Evolutionary conservation across 768 basidiomycete species (phyloP).

Genomic region (Naganishia friedmannii): DNA sequence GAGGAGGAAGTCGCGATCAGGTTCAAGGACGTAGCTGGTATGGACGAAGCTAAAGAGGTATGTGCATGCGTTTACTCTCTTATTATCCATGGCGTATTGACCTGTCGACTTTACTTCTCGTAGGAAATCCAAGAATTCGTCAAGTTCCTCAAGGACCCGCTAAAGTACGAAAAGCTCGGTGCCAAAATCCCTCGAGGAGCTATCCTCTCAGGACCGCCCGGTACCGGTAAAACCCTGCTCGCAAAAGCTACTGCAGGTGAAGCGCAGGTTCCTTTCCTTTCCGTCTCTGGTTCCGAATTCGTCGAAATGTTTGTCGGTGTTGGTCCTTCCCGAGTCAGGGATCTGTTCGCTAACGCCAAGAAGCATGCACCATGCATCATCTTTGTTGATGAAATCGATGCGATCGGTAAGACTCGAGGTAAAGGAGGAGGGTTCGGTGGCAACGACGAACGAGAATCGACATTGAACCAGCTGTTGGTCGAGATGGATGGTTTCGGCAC

Average conservation of each 20-base stretch:
- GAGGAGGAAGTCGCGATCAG: constrained; percentile 88
- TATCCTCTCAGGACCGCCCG: constrained; percentile 60
- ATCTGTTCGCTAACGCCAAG: constrained; percentile 94
- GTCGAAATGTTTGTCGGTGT: constrained; percentile 99
- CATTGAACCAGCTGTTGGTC: constrained; percentile 92
- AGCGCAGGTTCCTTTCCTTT: constrained; percentile 94
- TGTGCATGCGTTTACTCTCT: constrained; percentile 2
- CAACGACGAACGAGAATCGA: constrained; percentile 96
- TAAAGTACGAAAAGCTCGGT: constrained; percentile 89
- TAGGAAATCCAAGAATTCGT: constrained; percentile 99
- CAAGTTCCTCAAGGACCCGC: constrained; percentile 94
- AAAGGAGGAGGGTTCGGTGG: constrained; percentile 77
- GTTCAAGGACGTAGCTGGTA: constrained; percentile 96
- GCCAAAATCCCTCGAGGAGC: constrained; percentile 72
- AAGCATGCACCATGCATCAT: constrained; percentile 98
- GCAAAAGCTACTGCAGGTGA: constrained; percentile 99
- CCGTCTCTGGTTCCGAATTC: constrained; percentile 97
- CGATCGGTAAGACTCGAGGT: constrained; percentile 89
- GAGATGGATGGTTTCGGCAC: constrained; percentile 99
- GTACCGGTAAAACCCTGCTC: constrained; percentile 95
- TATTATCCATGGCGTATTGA: neutral
- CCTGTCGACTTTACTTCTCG: neutral
- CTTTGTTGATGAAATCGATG: constrained; percentile 99
- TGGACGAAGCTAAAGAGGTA: constrained; percentile 96
- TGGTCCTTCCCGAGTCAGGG: constrained; percentile 92